Conservation (phyloP, 176 grass and related monocot genomes). For the Oryza nivara region DNA sequence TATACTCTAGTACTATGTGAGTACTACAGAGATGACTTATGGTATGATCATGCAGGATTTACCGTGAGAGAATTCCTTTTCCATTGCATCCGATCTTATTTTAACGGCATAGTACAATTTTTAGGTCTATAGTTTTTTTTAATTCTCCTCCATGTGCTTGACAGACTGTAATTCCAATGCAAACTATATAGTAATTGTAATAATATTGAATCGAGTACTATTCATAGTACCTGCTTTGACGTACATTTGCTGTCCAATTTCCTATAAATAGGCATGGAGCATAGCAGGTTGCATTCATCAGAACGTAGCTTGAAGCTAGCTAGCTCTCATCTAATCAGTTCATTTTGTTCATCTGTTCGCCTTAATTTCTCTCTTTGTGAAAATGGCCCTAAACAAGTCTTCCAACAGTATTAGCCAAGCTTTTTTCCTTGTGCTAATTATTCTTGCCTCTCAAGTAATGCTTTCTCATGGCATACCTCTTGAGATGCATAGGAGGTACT, state of each 20-base stretch:
- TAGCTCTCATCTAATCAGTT: neutral
- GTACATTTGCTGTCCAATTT: neutral
- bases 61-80: neutral
- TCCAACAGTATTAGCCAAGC: conserved; percentile 10
- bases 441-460: conserved; percentile 19
- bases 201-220: neutral
- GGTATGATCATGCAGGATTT: neutral
- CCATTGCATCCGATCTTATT: neutral
- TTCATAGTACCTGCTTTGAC: neutral
- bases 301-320: too few species aligned
- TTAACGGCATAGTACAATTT: neutral
- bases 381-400: conserved; percentile 31
- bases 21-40: neutral
- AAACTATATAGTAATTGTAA: neutral
- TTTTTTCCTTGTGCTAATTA: conserved; percentile 22
- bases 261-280: conserved; percentile 41
- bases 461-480: conserved; percentile 5
- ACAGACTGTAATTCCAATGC: neutral
- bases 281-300: neutral
- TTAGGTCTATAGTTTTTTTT: neutral
- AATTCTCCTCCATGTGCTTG: conserved; percentile 6
- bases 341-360: neutral
- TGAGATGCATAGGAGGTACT: neutral
- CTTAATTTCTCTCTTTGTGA: neutral
- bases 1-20: too few species aligned